Evolutionary conservation across 495 filamentous ascomycete genomes (phyloP).

Genomic region (Tuber indicum): DNA sequence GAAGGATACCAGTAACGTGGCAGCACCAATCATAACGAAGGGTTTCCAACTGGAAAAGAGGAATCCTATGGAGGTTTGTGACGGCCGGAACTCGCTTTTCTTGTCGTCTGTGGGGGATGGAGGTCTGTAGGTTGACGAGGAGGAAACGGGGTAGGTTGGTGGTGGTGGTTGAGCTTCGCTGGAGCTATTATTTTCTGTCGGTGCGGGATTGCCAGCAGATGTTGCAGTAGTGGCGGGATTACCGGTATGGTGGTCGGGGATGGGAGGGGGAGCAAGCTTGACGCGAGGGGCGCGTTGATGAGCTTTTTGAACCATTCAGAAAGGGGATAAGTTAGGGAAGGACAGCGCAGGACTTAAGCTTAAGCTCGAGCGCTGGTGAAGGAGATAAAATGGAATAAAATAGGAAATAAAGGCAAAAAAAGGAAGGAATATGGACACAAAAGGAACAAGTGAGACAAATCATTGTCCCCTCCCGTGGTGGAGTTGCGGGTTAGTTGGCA

Average conservation of each 20-base stretch:
- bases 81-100: conserved; percentile 10
- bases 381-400: not conserved
- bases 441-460: not conserved
- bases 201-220: not conserved
- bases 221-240: not conserved
- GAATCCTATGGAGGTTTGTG: not conserved
- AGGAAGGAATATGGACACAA: conserved; percentile 10
- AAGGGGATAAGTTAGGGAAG: not conserved
- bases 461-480: not conserved
- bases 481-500: not conserved
- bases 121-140: conserved; percentile 28
- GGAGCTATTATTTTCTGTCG: conserved; percentile 11
- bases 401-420: conserved; percentile 1
- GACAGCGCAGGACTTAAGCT: conserved; percentile 11
- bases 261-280: conserved; percentile 20
- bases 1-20: not conserved
- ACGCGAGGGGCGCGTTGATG: conserved; percentile 28
- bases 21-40: conserved; percentile 15
- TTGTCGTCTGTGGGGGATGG: conserved; percentile 27
- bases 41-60: not conserved
- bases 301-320: conserved; percentile 10
- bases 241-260: conserved; percentile 8
- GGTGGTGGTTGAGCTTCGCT: conserved; percentile 11
- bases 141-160: conserved; percentile 30
- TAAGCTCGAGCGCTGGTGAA: conserved; percentile 22